Base-by-base conservation (phyloP, 805 yeast species). In the Metschnikowia cubensis region DNA sequence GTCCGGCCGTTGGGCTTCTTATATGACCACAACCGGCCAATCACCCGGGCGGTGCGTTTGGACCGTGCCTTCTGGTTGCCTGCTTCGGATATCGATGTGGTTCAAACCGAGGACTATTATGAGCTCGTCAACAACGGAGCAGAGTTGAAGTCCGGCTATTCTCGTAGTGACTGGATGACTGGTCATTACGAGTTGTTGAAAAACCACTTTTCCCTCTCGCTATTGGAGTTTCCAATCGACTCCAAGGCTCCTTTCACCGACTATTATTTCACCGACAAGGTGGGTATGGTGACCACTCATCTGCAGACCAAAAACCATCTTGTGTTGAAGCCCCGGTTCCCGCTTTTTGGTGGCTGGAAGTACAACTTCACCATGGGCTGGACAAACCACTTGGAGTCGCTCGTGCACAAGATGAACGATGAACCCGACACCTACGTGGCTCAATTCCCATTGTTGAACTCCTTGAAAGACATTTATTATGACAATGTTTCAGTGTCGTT, bases 301-400 rank as follows among this genome's bases (percentile, higher is more conserved):
- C 72, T 73, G 53, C 53, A 70, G 22, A 62, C 69, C 3, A 68
- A 68, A 38, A 67, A 76, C 39, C 68, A 70, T 52, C 69, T 89
- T 43, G 71, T 84, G 34, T 66, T 94, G 56, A 81, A 79, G 61
- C 98, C 98, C 50, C 80, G 99, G 66, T 94, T 75, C 74, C 99
- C 99, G n/a, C 66, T 94, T 6, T 87, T 89, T 68, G 99, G 99
- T 44, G 95, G 91, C 39, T 94, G 99, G 99, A 79, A 84, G 61
- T 92, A 89, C 70, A 89, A 92, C 70, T 94, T 89, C 75, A 94
- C 98, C 20, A 68, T 92, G 58, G 98, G 98, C n/a, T 94, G 96
- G 96, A 81, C 84, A 45, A 79, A 82, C 55, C 70, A 75, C 18
- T 68, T 91, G 38, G 61, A 70, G 14, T 69, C 80, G 41, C 84